A percentile compares a stretch with the other conserved stretches of the same genome.
phyloP scores from a whole-genome alignment of 2,329 filamentous ascomycete species.

The Claviceps capensis region DNA sequence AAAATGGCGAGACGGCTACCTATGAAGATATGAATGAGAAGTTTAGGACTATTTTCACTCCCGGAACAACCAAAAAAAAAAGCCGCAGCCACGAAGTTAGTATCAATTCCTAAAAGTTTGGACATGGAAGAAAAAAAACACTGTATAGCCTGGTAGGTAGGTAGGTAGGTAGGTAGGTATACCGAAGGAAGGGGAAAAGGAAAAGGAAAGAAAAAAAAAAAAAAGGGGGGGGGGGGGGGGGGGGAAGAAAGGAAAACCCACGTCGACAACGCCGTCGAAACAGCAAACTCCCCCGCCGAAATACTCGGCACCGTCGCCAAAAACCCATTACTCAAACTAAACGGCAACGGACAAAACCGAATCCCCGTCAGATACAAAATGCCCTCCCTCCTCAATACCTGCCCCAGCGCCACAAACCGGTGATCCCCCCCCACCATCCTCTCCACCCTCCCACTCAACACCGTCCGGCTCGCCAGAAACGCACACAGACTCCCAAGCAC shows the following conservation, averaged over 20 bases:
- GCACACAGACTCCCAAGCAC: constrained; percentile 64
- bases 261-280: constrained; percentile 69
- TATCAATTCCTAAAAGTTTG: too few species aligned
- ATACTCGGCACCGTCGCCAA: constrained; percentile 89
- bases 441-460: constrained; percentile 68
- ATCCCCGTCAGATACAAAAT: constrained; percentile 84
- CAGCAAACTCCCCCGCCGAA: constrained; percentile 56
- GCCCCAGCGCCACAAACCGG: constrained; percentile 74
- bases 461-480: constrained; percentile 67
- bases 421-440: constrained; percentile 69
- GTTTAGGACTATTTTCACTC: constrained; percentile 48
- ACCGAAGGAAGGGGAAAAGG: too few species aligned
- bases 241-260: constrained; percentile 13
- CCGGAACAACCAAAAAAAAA: too few species aligned
- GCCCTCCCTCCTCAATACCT: constrained; percentile 83
- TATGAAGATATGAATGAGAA: constrained; percentile 87
- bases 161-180: too few species aligned
- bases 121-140: too few species aligned
- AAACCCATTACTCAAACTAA: constrained; percentile 86
- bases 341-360: constrained; percentile 81
- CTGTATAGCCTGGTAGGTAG: too few species aligned
- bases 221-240: neutral
- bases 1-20: constrained; percentile 70
- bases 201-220: too few species aligned
- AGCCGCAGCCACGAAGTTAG: too few species aligned